Evolutionary conservation across 306 rosid species (phyloP).

Genomic region (cucumber (Cucumis sativus)): DNA sequence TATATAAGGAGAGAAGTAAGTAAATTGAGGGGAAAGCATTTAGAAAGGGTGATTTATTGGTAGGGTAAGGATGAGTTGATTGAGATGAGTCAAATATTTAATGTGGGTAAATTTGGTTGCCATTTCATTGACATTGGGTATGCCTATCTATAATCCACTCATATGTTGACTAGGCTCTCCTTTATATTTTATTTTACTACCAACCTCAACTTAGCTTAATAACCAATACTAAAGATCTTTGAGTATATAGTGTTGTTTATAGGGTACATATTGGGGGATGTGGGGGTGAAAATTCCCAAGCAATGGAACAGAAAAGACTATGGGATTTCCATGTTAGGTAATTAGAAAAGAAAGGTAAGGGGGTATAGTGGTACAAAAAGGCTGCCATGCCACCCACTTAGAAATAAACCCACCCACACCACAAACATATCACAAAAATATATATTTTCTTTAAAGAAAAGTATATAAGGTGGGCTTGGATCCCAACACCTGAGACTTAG

Average conservation of each 20-base stretch:
- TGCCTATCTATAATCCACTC: not conserved
- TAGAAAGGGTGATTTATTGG: not conserved
- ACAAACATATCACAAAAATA: no score
- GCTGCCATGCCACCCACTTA: slow-evolving; percentile 3
- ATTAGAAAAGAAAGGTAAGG: not conserved
- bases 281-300: not conserved
- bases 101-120: not conserved
- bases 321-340: not conserved
- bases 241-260: no score
- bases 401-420: not conserved
- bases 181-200: no score
- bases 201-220: no score
- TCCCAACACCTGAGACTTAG: slow-evolving; percentile 9
- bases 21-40: not conserved
- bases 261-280: no score
- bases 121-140: not conserved
- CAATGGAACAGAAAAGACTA: not conserved
- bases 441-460: no score
- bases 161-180: no score
- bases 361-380: slow-evolving; percentile 6
- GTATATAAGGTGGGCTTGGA: not conserved
- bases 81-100: not conserved
- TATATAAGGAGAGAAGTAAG: not conserved
- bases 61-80: not conserved
- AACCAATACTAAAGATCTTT: no score